Base-by-base conservation (phyloP, 2,329 filamentous ascomycete genomes). In the Amesomyces nigricolor region DNA sequence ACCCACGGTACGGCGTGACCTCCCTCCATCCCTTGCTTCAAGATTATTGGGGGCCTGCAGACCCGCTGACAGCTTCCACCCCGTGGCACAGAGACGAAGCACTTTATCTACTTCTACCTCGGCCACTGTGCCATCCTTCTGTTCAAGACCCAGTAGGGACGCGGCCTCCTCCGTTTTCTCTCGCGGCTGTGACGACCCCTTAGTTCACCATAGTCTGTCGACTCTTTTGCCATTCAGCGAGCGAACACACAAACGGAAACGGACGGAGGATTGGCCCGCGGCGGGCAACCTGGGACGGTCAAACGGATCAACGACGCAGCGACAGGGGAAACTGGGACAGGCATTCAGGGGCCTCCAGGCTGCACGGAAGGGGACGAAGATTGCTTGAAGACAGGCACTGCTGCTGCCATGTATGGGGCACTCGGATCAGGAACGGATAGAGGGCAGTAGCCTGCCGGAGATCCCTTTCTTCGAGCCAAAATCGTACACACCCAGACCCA, bases 81-180 rank as follows among this genome's bases (percentile, higher is more conserved):
- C 16, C 3, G 8, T 42, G 19, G 22, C 22, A 38, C 76, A 96
- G 94, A 97, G 74, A 97, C 94, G 29, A 97, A 97, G 78, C 94
- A 99, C 75, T 99, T 99, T 78, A 96, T 99, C 72, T 99, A 99
- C 78, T 99, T 99, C 78, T 99, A 99, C 78, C 87, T 99, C 58
- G 94, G 94, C 53, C 94, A 97, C 79, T 96, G 91, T 73, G 94
- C 94, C 58, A 97, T 99, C 70, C 82, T 99, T 54, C 85, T 99
- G 51, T 99, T 97, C 85, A 99, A 99, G 82, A 99, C 94, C 40
- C 92, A 96, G 83, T 97, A 85, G 69, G 64, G 52, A 57, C 44
- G 55, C 59, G 61, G 58, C 59, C 61, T 64, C 62, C 58, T 62
- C 61, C 62, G 60, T 62, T 59, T 63, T 52, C 61, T 64, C 56